Base-by-base conservation (phyloP, 2,329 filamentous ascomycete genomes). In the Periconia digitata region DNA sequence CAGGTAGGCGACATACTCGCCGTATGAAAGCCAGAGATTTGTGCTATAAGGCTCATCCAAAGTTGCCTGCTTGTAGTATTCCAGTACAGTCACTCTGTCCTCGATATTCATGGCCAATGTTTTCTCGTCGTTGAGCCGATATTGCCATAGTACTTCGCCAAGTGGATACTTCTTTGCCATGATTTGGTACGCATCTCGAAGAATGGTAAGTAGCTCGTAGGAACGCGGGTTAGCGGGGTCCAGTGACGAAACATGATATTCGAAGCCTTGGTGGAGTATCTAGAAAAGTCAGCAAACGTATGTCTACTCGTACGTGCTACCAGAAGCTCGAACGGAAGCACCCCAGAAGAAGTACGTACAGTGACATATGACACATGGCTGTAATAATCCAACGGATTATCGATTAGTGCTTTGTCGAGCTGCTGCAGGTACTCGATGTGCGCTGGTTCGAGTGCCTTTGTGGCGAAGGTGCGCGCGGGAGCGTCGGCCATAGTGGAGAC, bases 121-220 rank as follows among this genome's bases (percentile, higher is more conserved):
- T 76, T 79, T 82, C 58, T 87, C 82, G 69, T 92, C 89, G 53
- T 89, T 83, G 55, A 92, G 80, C 71, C 87, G 89, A 59, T 87
- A 86, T 58, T 87, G 72, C 89, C 89, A 94, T 67, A 81, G 81
- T 49, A 87, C 84, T 75, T 94, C 89, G 61, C 87, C 87, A 57
- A 90, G 78, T 39, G 87, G 85, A 58, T 85, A 86, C 17, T 83
- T 77, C 44, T 79, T 78, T 56, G 83, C 79, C 78, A 86, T 83
- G 45, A 78, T 76, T 57, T 81, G 78, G 49, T 83, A 77, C 3
- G 76, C 76, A 54, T 77, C 73, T 27, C 74, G 74, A 23, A 80
- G 62, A 23, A 77, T 73, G 10, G 67, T 59, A 1, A 79, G 63
- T 2, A 79, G 59, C 22, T 74, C 74, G 56, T 76, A 79, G 12